These are phyloP conservation scores for Rosa lucieae DNA, from an alignment of 306 rosid species.

Conservation along the genomic window DNA sequence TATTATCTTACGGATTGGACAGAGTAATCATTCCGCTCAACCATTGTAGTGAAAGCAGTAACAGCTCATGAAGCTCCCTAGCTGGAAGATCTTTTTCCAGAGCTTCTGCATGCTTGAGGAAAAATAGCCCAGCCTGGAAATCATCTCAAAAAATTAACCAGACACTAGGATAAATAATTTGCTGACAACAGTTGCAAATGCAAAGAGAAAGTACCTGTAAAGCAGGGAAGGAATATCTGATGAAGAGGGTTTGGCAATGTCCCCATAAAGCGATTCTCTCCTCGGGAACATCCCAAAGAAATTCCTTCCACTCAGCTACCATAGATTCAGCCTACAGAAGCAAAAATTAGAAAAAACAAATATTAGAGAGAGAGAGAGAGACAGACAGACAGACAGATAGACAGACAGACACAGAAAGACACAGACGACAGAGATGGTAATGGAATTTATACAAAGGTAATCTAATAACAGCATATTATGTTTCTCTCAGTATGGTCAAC, in stretches of 20 bases:
- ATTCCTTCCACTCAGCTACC: constrained; percentile 98
- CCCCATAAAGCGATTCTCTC: constrained; percentile 94
- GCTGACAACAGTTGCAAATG: constrained; percentile 26
- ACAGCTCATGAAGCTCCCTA: constrained; percentile 86
- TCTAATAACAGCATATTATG: too few relatives aligned
- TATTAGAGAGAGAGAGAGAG: neutral
- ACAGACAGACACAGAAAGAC: neutral
- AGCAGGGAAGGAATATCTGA: constrained; percentile 91
- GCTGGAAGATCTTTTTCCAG: constrained; percentile 98
- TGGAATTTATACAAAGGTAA: neutral
- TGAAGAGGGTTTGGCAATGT: constrained; percentile 88
- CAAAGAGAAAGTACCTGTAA: constrained; percentile 60
- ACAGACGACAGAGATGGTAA: neutral
- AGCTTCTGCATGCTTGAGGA: constrained; percentile 96
- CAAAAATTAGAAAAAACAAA: constrained; percentile 13
- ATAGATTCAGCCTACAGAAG: constrained; percentile 82
- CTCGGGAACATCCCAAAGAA: constrained; percentile 98
- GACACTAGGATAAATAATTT: constrained; percentile 17
- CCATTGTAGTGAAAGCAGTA: constrained; percentile 93
- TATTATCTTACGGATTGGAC: constrained; percentile 69
- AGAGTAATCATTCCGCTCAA: constrained; percentile 90
- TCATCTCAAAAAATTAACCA: constrained; percentile 19
- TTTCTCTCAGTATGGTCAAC: neutral
- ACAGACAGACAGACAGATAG: neutral
- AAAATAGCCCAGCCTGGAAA: constrained; percentile 92